A percentile compares a stretch with the other conserved stretches of the same genome.
These are phyloP conservation scores for Phytophthora cryptogea DNA, from an alignment of 352 stramenopile genomes.

Conservation along the genomic window DNA sequence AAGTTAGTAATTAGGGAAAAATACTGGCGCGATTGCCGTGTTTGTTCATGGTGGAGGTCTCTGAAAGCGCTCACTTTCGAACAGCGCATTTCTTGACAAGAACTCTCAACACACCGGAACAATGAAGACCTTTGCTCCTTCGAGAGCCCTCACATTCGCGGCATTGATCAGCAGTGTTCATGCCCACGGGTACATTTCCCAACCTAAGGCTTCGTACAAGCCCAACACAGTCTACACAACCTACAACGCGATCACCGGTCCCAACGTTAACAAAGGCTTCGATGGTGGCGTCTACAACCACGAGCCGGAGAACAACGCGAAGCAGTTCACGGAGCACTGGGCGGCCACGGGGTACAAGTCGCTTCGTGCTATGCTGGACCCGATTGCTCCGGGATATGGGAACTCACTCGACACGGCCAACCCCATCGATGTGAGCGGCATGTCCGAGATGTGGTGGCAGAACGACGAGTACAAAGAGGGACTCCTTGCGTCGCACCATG, in stretches of 20 bases:
- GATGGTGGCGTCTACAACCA: slow-evolving; percentile 36
- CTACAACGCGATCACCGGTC: slow-evolving; percentile 28
- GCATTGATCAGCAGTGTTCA: slow-evolving; percentile 15
- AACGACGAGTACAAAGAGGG: slow-evolving; percentile 49
- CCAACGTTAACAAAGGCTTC: slow-evolving; percentile 41
- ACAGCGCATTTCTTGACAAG: slow-evolving; percentile 3
- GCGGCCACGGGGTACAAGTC: slow-evolving; percentile 35
- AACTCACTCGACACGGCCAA: slow-evolving; percentile 26
- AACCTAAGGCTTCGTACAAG: slow-evolving; percentile 32
- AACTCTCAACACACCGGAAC: background rate
- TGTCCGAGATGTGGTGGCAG: slow-evolving; percentile 40
- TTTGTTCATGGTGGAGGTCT: background rate
- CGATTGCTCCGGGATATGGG: slow-evolving; percentile 35
- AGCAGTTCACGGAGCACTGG: slow-evolving; percentile 38
- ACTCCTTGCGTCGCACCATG: slow-evolving; percentile 46
- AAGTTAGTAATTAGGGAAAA: background rate
- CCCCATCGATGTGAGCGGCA: slow-evolving; percentile 38
- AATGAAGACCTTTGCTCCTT: slow-evolving; percentile 13
- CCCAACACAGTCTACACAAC: slow-evolving; percentile 29
- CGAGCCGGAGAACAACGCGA: slow-evolving; percentile 36
- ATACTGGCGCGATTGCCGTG: background rate
- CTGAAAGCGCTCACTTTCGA: slow-evolving; percentile 7
- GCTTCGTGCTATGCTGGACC: slow-evolving; percentile 45
- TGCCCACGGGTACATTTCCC: slow-evolving; percentile 30
- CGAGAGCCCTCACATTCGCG: slow-evolving; percentile 12